phyloP scores from a whole-genome alignment of 306 rosid genomes.

The Corylus avellana region DNA sequence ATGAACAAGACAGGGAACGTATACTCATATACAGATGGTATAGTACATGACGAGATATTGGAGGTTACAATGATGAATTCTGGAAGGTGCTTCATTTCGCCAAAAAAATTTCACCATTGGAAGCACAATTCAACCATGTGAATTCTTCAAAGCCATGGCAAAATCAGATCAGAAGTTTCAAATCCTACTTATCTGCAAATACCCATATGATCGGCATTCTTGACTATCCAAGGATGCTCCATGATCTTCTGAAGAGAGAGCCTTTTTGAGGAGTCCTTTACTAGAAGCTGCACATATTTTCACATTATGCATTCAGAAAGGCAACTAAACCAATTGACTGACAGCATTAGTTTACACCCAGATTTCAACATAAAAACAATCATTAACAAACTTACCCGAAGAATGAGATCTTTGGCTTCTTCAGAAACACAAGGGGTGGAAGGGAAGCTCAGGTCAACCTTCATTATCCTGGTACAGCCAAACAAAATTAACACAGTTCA shows the following conservation, averaged over 20 bases:
- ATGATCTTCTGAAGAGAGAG: slow-evolving; percentile 74
- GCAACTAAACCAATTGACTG: neutral
- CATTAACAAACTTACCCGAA: slow-evolving; percentile 44
- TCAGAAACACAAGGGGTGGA: slow-evolving; percentile 50
- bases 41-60: neutral
- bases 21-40: neutral
- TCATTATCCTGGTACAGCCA: slow-evolving; percentile 55
- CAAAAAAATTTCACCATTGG: neutral
- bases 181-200: slow-evolving; percentile 43
- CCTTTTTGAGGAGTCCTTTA: slow-evolving; percentile 73
- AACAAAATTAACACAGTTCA: slow-evolving; percentile 1
- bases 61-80: neutral
- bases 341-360: slow-evolving; percentile 1
- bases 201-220: slow-evolving; percentile 64
- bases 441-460: slow-evolving; percentile 73
- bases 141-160: slow-evolving; percentile 16
- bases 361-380: slow-evolving; percentile 1
- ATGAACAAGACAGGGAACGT: neutral
- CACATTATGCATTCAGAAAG: slow-evolving; percentile 5
- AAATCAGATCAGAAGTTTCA: slow-evolving; percentile 3
- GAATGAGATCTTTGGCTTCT: slow-evolving; percentile 74
- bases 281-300: slow-evolving; percentile 63
- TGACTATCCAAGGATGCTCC: slow-evolving; percentile 87
- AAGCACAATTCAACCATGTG: slow-evolving; percentile 1
- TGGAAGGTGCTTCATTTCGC: slow-evolving; percentile 6